Evolutionary conservation across 768 basidiomycete species (phyloP).

Genomic region (Termitomyces eurrhizus): DNA sequence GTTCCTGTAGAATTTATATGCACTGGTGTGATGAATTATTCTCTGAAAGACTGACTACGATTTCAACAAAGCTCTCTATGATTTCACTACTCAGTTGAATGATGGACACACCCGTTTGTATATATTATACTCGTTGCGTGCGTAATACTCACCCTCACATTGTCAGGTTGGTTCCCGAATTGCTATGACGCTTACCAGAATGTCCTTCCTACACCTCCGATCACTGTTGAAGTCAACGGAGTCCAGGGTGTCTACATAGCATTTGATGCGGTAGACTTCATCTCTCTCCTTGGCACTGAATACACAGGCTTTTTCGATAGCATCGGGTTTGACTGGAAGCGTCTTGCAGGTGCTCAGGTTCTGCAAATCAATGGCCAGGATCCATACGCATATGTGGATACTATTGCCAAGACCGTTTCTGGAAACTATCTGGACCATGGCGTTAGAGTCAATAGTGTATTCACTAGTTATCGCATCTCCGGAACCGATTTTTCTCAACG

Average conservation of each 20-base stretch:
- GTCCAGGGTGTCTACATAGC: slow-evolving; percentile 45
- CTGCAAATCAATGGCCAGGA: slow-evolving; percentile 49
- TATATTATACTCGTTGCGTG: not conserved
- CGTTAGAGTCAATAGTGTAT: slow-evolving; percentile 59
- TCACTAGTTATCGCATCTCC: slow-evolving; percentile 52
- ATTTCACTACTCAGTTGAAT: slow-evolving; percentile 52
- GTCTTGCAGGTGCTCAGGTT: slow-evolving; percentile 58
- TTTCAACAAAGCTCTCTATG: slow-evolving; percentile 55
- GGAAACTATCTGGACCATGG: slow-evolving; percentile 65
- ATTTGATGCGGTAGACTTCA: slow-evolving; percentile 50
- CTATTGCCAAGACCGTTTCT: slow-evolving; percentile 53
- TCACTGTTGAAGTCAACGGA: slow-evolving; percentile 47
- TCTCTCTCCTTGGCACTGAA: slow-evolving; percentile 39
- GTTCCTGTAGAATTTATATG: not conserved
- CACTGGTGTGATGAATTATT: not conserved
- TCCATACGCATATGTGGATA: slow-evolving; percentile 52
- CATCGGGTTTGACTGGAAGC: slow-evolving; percentile 53
- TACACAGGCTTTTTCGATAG: slow-evolving; percentile 45
- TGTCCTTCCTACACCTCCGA: slow-evolving; percentile 52
- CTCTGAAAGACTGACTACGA: slow-evolving; percentile 55
- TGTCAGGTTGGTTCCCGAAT: slow-evolving; percentile 50
- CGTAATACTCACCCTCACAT: not conserved
- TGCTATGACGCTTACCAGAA: slow-evolving; percentile 56
- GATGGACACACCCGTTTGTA: slow-evolving; percentile 61
- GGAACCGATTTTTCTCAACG: slow-evolving; percentile 51